A percentile compares a stretch with the other conserved stretches of the same genome.
Evolutionary conservation across 495 filamentous ascomycete species (phyloP).

Genomic region (Aspergillus homomorphus): DNA sequence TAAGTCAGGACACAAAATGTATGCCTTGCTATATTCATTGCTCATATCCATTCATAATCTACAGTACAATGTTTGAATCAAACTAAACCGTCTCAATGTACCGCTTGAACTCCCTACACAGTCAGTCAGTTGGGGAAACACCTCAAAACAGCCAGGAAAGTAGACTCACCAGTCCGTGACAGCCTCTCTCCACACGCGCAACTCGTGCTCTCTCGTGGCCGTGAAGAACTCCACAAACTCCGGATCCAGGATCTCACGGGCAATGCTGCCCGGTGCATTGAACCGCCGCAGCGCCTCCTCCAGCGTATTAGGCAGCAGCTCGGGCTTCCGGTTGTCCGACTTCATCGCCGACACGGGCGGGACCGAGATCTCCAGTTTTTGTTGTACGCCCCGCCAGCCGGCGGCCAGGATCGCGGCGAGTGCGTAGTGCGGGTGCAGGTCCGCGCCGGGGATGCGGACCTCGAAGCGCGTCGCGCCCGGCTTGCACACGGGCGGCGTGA

Average conservation of each 20-base stretch:
- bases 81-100: conserved; percentile 29
- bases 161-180: conserved; percentile 85
- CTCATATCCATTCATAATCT: conserved; percentile 14
- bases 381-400: conserved; percentile 81
- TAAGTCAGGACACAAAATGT: too few species aligned
- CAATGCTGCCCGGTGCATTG: conserved; percentile 65
- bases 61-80: conserved; percentile 15
- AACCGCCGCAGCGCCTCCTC: conserved; percentile 74
- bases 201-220: conserved; percentile 87
- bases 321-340: conserved; percentile 8
- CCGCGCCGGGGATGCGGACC: conserved; percentile 81
- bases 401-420: conserved; percentile 74
- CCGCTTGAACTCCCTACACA: conserved; percentile 23
- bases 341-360: conserved; percentile 64
- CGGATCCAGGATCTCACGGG: conserved; percentile 80
- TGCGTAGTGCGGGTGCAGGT: conserved; percentile 81
- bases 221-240: conserved; percentile 92
- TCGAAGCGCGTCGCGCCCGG: conserved; percentile 79
- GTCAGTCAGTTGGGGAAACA: neutral
- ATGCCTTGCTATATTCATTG: conserved; percentile 9
- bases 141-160: neutral
- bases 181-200: conserved; percentile 83
- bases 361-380: conserved; percentile 73
- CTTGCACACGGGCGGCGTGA: conserved; percentile 76
- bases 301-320: conserved; percentile 65